A percentile compares a stretch with the other conserved stretches of the same genome.
phyloP scores from a whole-genome alignment of 2,329 filamentous ascomycete genomes.

The Talaromyces sp. region DNA sequence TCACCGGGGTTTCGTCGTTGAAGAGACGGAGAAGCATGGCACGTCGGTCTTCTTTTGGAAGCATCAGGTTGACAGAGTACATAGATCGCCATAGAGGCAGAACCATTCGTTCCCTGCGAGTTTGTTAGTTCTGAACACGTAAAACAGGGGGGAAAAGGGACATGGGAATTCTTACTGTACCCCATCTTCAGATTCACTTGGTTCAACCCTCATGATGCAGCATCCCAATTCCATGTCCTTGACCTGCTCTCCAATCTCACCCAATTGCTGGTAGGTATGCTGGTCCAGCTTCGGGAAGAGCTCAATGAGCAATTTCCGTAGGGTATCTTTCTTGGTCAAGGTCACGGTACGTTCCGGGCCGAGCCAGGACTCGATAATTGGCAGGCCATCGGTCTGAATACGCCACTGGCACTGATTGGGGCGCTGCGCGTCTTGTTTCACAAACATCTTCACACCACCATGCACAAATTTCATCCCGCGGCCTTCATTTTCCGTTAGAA shows the following conservation, averaged over 20 bases:
- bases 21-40: constrained; percentile 89
- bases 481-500: constrained; percentile 81
- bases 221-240: constrained; percentile 81
- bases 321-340: constrained; percentile 70
- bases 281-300: constrained; percentile 91
- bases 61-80: constrained; percentile 89
- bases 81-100: constrained; percentile 92
- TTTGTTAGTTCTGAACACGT: constrained; percentile 15
- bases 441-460: constrained; percentile 97
- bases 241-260: constrained; percentile 82
- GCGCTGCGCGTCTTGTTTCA: constrained; percentile 90
- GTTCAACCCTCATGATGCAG: constrained; percentile 80
- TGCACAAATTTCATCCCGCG: constrained; percentile 93
- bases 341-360: constrained; percentile 70
- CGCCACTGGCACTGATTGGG: constrained; percentile 87
- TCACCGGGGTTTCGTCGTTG: constrained; percentile 79
- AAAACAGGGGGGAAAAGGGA: not conserved
- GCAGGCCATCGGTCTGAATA: constrained; percentile 90
- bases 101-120: constrained; percentile 66
- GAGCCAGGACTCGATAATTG: constrained; percentile 86
- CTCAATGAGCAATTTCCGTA: constrained; percentile 78
- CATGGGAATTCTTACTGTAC: constrained; percentile 40
- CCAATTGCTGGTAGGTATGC: constrained; percentile 67
- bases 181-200: constrained; percentile 58
- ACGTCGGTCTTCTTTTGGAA: constrained; percentile 91